These are phyloP conservation scores for Groenewaldozyma salmanticensis DNA, from an alignment of 805 yeast species.

Conservation along the genomic window DNA sequence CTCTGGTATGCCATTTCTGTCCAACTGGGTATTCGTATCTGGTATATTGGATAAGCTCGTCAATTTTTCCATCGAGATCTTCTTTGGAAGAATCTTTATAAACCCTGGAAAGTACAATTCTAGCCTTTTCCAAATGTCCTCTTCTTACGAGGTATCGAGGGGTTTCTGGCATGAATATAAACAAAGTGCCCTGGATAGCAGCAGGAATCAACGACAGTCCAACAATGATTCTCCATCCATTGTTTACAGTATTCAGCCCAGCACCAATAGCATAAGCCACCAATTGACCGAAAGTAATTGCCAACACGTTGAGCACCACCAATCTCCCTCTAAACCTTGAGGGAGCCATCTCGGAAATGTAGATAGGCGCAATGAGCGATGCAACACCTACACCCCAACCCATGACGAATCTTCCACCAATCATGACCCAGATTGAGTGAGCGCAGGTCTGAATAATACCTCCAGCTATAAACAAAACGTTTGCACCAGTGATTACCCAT, in stretches of 20 bases:
- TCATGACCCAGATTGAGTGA: slow-evolving; percentile 81
- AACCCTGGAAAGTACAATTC: slow-evolving; percentile 50
- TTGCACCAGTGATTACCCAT: slow-evolving; percentile 74
- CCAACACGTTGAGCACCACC: slow-evolving; percentile 78
- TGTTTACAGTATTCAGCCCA: slow-evolving; percentile 57
- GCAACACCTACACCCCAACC: slow-evolving; percentile 97
- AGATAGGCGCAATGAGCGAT: slow-evolving; percentile 86
- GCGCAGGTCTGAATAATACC: slow-evolving; percentile 78
- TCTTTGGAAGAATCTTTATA: slow-evolving; percentile 56
- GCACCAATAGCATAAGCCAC: slow-evolving; percentile 84
- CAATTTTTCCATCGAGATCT: slow-evolving; percentile 55
- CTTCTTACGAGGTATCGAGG: slow-evolving; percentile 81
- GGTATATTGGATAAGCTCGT: slow-evolving; percentile 42
- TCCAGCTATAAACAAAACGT: slow-evolving; percentile 73
- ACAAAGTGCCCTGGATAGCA: slow-evolving; percentile 60
- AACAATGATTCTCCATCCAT: slow-evolving; percentile 91
- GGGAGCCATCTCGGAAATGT: slow-evolving; percentile 89
- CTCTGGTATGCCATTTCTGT: slow-evolving; percentile 12
- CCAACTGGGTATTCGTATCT: slow-evolving; percentile 8
- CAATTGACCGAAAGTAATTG: slow-evolving; percentile 91
- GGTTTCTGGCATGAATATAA: slow-evolving; percentile 86
- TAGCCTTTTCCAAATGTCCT: slow-evolving; percentile 57
- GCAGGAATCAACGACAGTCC: slow-evolving; percentile 89
- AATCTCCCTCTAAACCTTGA: slow-evolving; percentile 83
- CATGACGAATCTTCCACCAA: slow-evolving; percentile 81